Evolutionary conservation across 306 rosid species (phyloP).

Genomic region (Cucurbita ficifolia): DNA sequence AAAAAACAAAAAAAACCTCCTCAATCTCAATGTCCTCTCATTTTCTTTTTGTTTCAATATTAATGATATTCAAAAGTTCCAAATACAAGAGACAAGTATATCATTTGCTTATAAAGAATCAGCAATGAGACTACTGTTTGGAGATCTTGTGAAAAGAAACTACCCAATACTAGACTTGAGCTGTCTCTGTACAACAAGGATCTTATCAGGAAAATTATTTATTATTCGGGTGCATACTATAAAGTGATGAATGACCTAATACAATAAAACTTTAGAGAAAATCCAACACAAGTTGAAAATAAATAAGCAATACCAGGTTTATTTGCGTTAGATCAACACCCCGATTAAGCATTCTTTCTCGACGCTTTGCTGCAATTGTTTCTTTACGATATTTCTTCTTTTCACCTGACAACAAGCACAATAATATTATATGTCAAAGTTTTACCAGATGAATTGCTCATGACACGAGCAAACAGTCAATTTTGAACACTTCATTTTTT

Average conservation of each 20-base stretch:
- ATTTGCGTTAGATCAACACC: constrained; percentile 76
- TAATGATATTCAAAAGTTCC: background rate
- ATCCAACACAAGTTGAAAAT: background rate
- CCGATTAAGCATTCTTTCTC: constrained; percentile 53
- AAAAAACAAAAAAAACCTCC: too few relatives aligned
- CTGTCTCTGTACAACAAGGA: background rate
- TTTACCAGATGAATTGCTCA: background rate
- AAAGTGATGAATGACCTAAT: background rate
- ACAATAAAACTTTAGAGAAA: background rate
- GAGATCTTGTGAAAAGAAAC: background rate
- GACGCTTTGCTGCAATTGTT: constrained; percentile 49
- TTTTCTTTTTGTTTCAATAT: background rate
- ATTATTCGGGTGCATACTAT: background rate
- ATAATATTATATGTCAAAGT: background rate
- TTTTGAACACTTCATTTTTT: background rate
- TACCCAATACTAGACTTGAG: background rate
- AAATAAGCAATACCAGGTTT: constrained; percentile 31
- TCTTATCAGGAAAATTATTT: background rate
- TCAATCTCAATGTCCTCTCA: too few relatives aligned
- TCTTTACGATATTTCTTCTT: constrained; percentile 74
- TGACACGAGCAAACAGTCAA: background rate
- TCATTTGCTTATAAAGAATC: background rate
- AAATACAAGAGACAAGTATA: background rate
- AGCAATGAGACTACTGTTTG: background rate
- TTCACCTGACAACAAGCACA: constrained; percentile 31